These are phyloP conservation scores for Oehlia diaphana DNA, from an alignment of 192 early-diverging fungal species.

Conservation along the genomic window DNA sequence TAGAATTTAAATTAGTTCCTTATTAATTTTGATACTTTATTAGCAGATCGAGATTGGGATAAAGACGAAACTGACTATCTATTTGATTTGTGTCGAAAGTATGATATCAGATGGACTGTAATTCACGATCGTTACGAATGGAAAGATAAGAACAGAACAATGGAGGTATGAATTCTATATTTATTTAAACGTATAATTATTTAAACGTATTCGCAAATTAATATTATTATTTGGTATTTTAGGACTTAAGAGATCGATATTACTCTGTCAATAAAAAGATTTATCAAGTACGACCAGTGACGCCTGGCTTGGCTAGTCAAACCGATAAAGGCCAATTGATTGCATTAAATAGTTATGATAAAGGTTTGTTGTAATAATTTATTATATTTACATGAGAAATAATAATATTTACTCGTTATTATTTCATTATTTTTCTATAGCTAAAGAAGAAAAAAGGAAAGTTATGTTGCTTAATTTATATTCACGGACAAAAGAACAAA, in stretches of 20 bases:
- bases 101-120: constrained; percentile 83
- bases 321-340: constrained; percentile 39
- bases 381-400: background rate
- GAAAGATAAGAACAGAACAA: constrained; percentile 41
- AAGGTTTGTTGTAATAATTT: background rate
- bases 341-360: constrained; percentile 34
- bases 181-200: background rate
- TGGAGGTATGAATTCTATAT: constrained; percentile 39
- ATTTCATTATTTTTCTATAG: constrained; percentile 45
- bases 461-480: constrained; percentile 72
- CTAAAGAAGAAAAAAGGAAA: constrained; percentile 80
- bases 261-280: constrained; percentile 69
- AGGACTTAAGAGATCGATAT: constrained; percentile 90
- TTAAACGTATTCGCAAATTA: background rate
- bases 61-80: constrained; percentile 86
- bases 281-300: constrained; percentile 52
- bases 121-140: constrained; percentile 83
- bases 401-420: background rate
- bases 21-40: background rate
- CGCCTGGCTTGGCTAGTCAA: constrained; percentile 25
- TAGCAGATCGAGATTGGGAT: constrained; percentile 70
- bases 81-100: constrained; percentile 67
- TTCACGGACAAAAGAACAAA: constrained; percentile 72
- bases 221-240: constrained; percentile 31
- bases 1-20: background rate